phyloP scores from a whole-genome alignment of 805 yeast species.

The Candida adriatica region DNA sequence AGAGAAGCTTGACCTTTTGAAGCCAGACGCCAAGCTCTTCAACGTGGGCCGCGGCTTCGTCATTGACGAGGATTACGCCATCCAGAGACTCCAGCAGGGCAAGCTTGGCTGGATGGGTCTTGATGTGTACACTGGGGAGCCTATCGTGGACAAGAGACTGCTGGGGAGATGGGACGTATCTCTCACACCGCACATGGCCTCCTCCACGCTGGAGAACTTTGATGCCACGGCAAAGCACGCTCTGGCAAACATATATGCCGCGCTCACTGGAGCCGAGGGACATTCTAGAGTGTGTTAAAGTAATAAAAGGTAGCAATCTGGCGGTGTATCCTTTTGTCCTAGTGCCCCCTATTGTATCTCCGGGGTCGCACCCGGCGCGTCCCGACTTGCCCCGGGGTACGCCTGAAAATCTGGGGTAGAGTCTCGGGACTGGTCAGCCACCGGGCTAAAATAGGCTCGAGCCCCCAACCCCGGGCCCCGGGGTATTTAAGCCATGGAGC shows the following conservation, averaged over 20 bases:
- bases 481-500: no score
- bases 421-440: no score
- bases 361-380: no score
- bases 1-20: constrained; percentile 31
- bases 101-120: constrained; percentile 48
- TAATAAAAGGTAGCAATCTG: no score
- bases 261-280: constrained; percentile 25
- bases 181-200: constrained; percentile 59
- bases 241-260: constrained; percentile 36
- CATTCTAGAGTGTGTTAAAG: constrained; percentile 15
- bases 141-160: constrained; percentile 28
- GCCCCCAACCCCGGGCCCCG: no score
- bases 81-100: constrained; percentile 31
- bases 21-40: constrained; percentile 39
- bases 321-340: no score
- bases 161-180: constrained; percentile 34
- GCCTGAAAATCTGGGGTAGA: no score
- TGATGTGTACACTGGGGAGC: constrained; percentile 57
- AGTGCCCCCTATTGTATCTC: no score
- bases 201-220: constrained; percentile 43
- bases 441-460: no score
- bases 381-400: no score
- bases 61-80: constrained; percentile 42
- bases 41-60: constrained; percentile 57
- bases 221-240: constrained; percentile 38